phyloP scores from a whole-genome alignment of 306 rosid species.

The Trifolium fragiferum region DNA sequence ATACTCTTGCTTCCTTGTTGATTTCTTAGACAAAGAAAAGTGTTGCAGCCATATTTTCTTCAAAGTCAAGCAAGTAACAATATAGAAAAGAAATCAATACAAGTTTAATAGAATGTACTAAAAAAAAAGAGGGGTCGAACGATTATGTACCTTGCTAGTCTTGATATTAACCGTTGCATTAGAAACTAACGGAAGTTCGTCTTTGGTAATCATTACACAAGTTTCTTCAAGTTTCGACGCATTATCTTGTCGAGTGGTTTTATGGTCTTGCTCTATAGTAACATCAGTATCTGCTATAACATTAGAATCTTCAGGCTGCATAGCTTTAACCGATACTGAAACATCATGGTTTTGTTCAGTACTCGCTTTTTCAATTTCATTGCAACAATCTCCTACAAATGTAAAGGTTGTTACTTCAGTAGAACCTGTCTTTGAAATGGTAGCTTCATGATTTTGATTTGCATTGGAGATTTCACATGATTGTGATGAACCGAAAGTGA shows the following conservation, averaged over 20 bases:
- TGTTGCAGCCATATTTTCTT: slow-evolving; percentile 65
- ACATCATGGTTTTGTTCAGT: slow-evolving; percentile 33
- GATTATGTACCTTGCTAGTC: slow-evolving; percentile 61
- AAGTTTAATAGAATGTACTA: neutral
- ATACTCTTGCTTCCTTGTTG: slow-evolving; percentile 80
- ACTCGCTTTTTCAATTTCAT: slow-evolving; percentile 50
- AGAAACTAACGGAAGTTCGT: slow-evolving; percentile 53
- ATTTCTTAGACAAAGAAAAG: slow-evolving; percentile 62
- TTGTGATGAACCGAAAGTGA: slow-evolving; percentile 39
- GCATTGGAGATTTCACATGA: slow-evolving; percentile 40
- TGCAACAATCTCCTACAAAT: slow-evolving; percentile 36
- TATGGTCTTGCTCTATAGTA: slow-evolving; percentile 39
- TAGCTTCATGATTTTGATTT: slow-evolving; percentile 42
- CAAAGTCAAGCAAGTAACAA: neutral
- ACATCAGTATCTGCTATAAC: slow-evolving; percentile 38
- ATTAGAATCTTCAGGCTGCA: slow-evolving; percentile 32
- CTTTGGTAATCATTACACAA: slow-evolving; percentile 69
- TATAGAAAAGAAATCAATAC: slow-evolving; percentile 16
- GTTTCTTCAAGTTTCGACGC: slow-evolving; percentile 62
- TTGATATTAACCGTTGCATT: slow-evolving; percentile 37
- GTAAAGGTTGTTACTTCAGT: slow-evolving; percentile 44
- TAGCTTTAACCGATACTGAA: slow-evolving; percentile 26
- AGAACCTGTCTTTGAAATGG: slow-evolving; percentile 35
- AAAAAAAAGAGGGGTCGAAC: neutral
- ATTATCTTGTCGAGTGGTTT: slow-evolving; percentile 42